Evolutionary conservation across 2,329 filamentous ascomycete genomes (phyloP).

Genomic region (Juglanconis oblonga): DNA sequence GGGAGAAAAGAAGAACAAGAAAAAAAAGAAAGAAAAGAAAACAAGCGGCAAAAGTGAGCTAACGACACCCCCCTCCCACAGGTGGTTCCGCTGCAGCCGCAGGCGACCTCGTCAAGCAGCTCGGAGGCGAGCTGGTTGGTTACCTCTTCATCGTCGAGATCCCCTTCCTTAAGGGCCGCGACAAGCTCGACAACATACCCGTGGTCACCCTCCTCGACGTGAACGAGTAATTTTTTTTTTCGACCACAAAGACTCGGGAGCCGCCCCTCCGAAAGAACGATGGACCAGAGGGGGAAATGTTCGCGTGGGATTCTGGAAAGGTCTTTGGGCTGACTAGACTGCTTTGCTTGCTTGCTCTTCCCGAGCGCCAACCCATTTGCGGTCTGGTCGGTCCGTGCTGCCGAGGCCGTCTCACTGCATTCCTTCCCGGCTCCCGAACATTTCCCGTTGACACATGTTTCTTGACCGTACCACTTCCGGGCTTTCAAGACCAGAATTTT

Average conservation of each 20-base stretch:
- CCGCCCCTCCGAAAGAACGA: not conserved
- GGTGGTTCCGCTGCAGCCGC: conserved; percentile 90
- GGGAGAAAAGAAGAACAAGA: too few relatives aligned
- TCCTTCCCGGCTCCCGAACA: not conserved
- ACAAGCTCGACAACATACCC: conserved; percentile 77
- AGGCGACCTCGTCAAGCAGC: conserved; percentile 78
- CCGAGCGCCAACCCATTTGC: not conserved
- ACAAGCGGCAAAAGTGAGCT: not conserved
- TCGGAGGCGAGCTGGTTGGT: conserved; percentile 81
- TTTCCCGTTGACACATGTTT: too few relatives aligned
- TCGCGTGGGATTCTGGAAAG: not conserved
- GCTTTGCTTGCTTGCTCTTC: not conserved
- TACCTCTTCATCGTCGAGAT: conserved; percentile 97
- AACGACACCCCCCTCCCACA: conserved; percentile 35
- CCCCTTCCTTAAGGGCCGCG: conserved; percentile 85
- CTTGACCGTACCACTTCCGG: not conserved
- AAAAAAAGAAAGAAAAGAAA: too few relatives aligned
- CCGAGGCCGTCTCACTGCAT: not conserved
- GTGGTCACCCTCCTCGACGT: conserved; percentile 76
- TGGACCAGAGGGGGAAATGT: not conserved
- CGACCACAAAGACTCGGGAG: not conserved
- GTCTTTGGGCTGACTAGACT: too few relatives aligned
- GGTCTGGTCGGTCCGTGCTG: not conserved
- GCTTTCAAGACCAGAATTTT: not conserved
- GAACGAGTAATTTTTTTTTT: conserved; percentile 19